Conservation (phyloP, 2,329 filamentous ascomycete genomes). For the Monosporascus sp. region DNA sequence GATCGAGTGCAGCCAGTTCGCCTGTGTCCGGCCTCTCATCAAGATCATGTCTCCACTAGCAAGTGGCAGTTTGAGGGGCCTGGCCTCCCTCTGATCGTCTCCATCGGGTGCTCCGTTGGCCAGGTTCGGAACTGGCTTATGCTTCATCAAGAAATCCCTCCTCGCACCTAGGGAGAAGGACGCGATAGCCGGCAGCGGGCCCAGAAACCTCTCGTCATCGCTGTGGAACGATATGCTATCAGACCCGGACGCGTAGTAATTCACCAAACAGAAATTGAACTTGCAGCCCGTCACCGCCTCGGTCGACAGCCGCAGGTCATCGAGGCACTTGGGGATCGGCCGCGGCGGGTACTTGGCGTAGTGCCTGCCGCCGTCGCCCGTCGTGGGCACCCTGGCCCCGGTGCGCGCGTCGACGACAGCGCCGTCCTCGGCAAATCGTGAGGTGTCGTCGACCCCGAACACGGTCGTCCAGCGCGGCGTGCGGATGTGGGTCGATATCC, state of each 20-base stretch:
- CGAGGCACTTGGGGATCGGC: conserved; percentile 65
- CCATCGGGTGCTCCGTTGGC: conserved; percentile 14
- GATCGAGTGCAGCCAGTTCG: conserved; percentile 71
- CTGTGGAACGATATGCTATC: conserved; percentile 78
- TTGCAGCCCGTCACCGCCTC: conserved; percentile 60
- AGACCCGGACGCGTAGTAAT: conserved; percentile 73
- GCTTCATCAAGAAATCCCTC: conserved; percentile 74
- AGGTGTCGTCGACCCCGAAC: conserved; percentile 57
- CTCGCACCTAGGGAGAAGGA: conserved; percentile 68
- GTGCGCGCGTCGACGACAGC: conserved; percentile 38
- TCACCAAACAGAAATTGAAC: conserved; percentile 77
- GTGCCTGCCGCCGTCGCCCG: conserved; percentile 43
- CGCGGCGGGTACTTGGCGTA: conserved; percentile 54
- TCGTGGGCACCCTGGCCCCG: conserved; percentile 32
- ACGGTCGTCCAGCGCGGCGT: conserved; percentile 57
- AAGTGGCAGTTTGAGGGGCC: conserved; percentile 47
- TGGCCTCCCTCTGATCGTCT: conserved; percentile 18
- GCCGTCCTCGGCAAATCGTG: conserved; percentile 44
- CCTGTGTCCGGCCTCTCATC: conserved; percentile 71
- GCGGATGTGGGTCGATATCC: conserved; percentile 54
- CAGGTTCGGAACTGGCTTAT: conserved; percentile 52
- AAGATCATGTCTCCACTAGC: conserved; percentile 71
- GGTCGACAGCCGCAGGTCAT: conserved; percentile 55
- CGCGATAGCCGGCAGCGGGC: conserved; percentile 63
- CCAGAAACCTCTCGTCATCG: conserved; percentile 75